Base-by-base conservation (phyloP, 2,329 filamentous ascomycete genomes). In the Neonectria faginata region DNA sequence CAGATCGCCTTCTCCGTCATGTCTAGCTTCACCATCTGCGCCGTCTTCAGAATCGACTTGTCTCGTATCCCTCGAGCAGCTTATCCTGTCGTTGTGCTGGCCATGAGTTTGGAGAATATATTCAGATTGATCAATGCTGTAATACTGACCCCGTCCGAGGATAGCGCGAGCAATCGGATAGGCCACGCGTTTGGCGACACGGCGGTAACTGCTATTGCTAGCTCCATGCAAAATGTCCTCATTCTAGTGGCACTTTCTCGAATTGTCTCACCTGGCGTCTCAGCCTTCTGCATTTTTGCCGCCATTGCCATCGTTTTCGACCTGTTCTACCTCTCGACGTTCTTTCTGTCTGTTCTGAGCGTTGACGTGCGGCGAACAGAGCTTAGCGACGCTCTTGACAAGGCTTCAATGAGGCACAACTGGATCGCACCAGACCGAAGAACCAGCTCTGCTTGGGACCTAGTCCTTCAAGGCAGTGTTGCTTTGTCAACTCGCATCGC, bases 11-110 rank as follows among this genome's bases (percentile, higher is more conserved):
- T 92, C 36, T 92, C 91, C 16, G 89, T 94, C 71, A 84, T 92
- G 78, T 92, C 91, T 4, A 94, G 91, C 77, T 92, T 95, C 73
- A 93, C 92, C 0, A 83, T 95, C 41, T 94, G 92, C 74, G 91
- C 91, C 36, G 84, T 93, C 50, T 85, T 93, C 67, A 90, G 91
- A 66, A 87, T 94, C 72, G 91, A 94, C 72, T 80, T 95, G 16
- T 92, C 91, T 10, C 88, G 88, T 68, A 91, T 95, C 54, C 92
- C 92, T 3, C 85, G 89, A 65, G 90, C 90, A 57, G 88, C 88
- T 39, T 95, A 94, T 74, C 92, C 92, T 0, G 85, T 93, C 10
- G 90, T 93, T n/a, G 87, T 94, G 9, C 83, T 94, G 42, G 86
- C 89, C 42, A 90, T 93, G 79, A 93, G 92, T 54, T 80, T 94